These are phyloP conservation scores for Leccinellum albellum DNA, from an alignment of 768 basidiomycete genomes.

Conservation along the genomic window DNA sequence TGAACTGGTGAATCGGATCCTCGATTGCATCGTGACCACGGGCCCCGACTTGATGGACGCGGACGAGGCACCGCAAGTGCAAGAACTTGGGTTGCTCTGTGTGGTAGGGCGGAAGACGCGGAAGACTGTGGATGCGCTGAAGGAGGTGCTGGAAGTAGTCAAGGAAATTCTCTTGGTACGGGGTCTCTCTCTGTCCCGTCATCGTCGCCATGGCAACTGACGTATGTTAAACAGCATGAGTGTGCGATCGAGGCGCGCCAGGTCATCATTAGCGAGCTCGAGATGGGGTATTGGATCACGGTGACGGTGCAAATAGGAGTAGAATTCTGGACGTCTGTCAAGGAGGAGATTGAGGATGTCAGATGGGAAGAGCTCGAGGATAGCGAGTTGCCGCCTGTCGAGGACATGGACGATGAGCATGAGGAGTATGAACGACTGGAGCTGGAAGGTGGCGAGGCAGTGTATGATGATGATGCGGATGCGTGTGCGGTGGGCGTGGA, in stretches of 20 bases:
- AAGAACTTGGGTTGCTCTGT: slow-evolving; percentile 14
- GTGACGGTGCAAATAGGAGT: neutral
- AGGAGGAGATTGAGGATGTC: neutral
- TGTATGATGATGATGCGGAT: neutral
- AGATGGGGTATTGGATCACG: slow-evolving; percentile 20
- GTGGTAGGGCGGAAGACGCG: slow-evolving; percentile 2
- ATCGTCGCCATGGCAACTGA: neutral
- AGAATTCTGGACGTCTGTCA: neutral
- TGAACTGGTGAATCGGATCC: slow-evolving; percentile 2
- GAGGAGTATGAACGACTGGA: neutral
- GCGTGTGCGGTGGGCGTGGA: neutral
- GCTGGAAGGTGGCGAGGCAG: neutral
- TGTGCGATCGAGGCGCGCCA: neutral
- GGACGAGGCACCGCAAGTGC: neutral
- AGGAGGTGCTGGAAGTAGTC: neutral
- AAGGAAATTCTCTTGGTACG: slow-evolving; percentile 10
- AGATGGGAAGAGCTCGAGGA: neutral
- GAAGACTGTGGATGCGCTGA: neutral
- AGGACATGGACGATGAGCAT: neutral
- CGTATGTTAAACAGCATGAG: neutral
- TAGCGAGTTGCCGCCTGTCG: neutral
- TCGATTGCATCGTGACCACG: slow-evolving; percentile 7
- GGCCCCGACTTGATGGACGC: neutral
- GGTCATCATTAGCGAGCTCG: slow-evolving; percentile 4
- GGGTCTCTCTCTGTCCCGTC: neutral